Base-by-base conservation (phyloP, 129 eudicot genomes). In the Arctium minus region DNA sequence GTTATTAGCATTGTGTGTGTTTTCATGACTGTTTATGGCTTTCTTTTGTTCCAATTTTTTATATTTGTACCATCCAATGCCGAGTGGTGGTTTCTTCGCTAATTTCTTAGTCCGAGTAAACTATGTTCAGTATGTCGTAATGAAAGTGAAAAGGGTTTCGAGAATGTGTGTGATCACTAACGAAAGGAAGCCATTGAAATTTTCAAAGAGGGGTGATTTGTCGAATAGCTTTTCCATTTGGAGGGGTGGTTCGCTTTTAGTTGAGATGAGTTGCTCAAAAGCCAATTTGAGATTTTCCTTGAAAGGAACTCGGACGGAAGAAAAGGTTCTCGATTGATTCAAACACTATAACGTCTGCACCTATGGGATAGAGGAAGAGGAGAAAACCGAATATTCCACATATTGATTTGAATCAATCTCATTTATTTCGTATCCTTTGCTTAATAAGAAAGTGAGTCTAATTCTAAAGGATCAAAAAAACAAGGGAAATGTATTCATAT, bases 41-140 rank as follows among this genome's bases (percentile, higher is more conserved):
- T 53, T 50, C 65, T 56, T 60, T 31, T 79, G 75, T 79, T 40
- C 67, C 48, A 8, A 40, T 60, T 60, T 60, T 68, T 39, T 10
- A 69, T 68, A n/a, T 74, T 39, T 76, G 77, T 82, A 69, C 64
- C 80, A 76, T 68, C 69, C 37, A 31, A 46, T 76, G 42, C 50
- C 31, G 3, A 80, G 31, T 69, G 68, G 69, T 79, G 68, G 46
- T 79, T 69, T 8, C 3, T 36, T 74, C 65, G 15, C 27, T 32
- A 30, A 30, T 75, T 46, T 39, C 12, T 1, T 32, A 70, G 86
- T 60, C 5, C 37, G 81, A 76, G 38, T 83, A 70, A 83, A 50
- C 37, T 62, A 38, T 36, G 73, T 60, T 81, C 30, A 0, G 6
- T 79, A n/a, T 46, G 17, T 38, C 18, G 84, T 72, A 35, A 71